Base-by-base conservation (phyloP, 192 early-diverging fungal species). In the Coemansia sp. region DNA sequence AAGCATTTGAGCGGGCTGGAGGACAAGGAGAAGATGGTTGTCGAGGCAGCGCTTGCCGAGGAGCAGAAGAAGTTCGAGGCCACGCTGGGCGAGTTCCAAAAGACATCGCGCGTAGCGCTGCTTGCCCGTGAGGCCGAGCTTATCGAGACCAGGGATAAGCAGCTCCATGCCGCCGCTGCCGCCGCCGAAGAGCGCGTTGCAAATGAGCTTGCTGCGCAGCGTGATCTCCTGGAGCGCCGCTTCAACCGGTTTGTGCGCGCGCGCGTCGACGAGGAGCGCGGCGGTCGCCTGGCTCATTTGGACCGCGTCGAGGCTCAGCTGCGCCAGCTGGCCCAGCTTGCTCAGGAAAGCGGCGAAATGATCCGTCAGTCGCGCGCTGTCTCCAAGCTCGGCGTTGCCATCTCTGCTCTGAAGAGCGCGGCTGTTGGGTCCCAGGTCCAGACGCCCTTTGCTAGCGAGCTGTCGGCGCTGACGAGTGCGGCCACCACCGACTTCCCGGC, bases 191-290 rank as follows among this genome's bases (percentile, higher is more conserved):
- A 83, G 64, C 82, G 84, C 35, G 81, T 92, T 48, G 74, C 81
- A n/a, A 58, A 68, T 23, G 85, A 87, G 63, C 83, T 94, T 48
- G 47, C 77, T 35, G 68, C 74, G 25, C 90, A 95, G 69, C 84
- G 84, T 35, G 79, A 83, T 53, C 82, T 88, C 39, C 77, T 93
- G 67, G 87, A 94, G 75, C 83, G 89, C 48, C 83, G 83, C 54
- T 98, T 91, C 84, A 78, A 88, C 54, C 80, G 86, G 30, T 85
- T 93, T 67, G 86, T 94, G 69, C 89, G 87, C 55, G 74, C 78
- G 20, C 78, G 87, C 29, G 89, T 98, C 27, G 95, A 98, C 60
- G 81, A 90, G 49, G 95, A 98, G 81, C 89, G 95, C 58, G 86
- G 85, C 20, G 93, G 92, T 16, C 90, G 95, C 18, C 77, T 98